phyloP scores from a whole-genome alignment of 352 stramenopile species.

The Pythium sukuiense region DNA sequence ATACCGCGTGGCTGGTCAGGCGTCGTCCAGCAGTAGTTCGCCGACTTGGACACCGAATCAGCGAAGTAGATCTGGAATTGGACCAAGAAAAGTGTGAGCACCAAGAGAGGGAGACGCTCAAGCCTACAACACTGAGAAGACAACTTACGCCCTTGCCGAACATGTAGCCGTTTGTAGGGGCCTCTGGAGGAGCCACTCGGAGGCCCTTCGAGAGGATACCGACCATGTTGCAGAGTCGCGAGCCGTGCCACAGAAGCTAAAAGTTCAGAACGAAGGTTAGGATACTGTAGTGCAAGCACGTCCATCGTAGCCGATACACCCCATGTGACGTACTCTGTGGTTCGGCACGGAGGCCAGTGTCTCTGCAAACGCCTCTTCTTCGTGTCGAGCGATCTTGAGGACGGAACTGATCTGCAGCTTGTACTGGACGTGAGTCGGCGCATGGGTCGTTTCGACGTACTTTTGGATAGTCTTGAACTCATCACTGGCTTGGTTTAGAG shows the following conservation, averaged over 20 bases:
- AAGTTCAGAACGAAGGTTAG: neutral
- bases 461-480: conserved; percentile 62
- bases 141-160: conserved; percentile 83
- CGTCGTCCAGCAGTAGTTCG: conserved; percentile 81
- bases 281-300: neutral
- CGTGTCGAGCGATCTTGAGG: conserved; percentile 44
- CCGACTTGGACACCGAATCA: conserved; percentile 78
- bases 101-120: no score
- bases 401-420: conserved; percentile 52
- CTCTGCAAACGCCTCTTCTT: conserved; percentile 42
- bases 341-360: conserved; percentile 49
- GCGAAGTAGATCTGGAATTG: conserved; percentile 79
- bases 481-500: conserved; percentile 31
- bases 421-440: conserved; percentile 43
- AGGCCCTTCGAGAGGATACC: conserved; percentile 82
- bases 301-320: neutral
- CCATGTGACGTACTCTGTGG: conserved; percentile 38
- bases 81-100: neutral
- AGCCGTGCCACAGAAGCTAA: conserved; percentile 86
- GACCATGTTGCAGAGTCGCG: conserved; percentile 69
- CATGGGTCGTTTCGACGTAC: conserved; percentile 65
- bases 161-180: conserved; percentile 74
- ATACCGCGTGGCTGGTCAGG: conserved; percentile 59
- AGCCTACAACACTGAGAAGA: no score
- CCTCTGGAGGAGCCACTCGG: conserved; percentile 77